Percentiles rank a stretch among this genome's conserved stretches.
Conservation (phyloP, 2,329 filamentous ascomycete species). For the Neopestalotiopsis sp. region DNA sequence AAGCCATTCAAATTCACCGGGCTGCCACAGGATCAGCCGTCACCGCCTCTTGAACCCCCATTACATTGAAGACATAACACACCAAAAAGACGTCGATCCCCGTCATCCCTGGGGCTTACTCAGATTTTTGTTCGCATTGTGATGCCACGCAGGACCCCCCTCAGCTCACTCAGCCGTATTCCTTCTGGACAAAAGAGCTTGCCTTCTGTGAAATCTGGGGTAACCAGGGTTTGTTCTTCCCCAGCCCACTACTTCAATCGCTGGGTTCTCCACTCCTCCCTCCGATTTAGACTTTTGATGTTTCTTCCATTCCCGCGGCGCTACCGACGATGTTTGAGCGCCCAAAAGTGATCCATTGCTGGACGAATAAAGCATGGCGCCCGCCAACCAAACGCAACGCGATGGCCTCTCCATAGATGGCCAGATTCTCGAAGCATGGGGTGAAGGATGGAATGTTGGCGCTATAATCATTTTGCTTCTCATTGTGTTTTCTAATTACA, state of each 20-base stretch:
- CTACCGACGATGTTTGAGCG: not conserved
- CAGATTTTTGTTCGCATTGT: not conserved
- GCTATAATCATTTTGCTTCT: slow-evolving; percentile 52
- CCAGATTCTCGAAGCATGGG: slow-evolving; percentile 1
- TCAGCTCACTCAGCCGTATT: not conserved
- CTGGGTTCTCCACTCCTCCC: not conserved
- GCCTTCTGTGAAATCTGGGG: not conserved
- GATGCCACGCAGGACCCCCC: not conserved
- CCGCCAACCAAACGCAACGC: not conserved
- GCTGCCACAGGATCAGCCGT: not conserved
- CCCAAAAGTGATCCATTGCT: not conserved
- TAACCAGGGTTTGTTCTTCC: not conserved
- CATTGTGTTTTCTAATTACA: slow-evolving; percentile 56
- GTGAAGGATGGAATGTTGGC: slow-evolving; percentile 35
- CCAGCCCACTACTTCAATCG: not conserved
- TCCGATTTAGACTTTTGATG: not conserved
- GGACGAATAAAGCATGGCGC: not conserved
- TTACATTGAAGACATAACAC: not conserved
- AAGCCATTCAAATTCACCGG: not conserved
- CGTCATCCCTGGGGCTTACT: not conserved
- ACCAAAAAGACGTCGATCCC: not conserved
- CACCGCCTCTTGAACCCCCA: not conserved
- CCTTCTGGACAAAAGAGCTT: not conserved
- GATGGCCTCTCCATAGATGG: not conserved
- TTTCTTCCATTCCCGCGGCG: not conserved